Evolutionary conservation across 768 basidiomycete genomes (phyloP).

Genomic region (Hypholoma fasciculare): DNA sequence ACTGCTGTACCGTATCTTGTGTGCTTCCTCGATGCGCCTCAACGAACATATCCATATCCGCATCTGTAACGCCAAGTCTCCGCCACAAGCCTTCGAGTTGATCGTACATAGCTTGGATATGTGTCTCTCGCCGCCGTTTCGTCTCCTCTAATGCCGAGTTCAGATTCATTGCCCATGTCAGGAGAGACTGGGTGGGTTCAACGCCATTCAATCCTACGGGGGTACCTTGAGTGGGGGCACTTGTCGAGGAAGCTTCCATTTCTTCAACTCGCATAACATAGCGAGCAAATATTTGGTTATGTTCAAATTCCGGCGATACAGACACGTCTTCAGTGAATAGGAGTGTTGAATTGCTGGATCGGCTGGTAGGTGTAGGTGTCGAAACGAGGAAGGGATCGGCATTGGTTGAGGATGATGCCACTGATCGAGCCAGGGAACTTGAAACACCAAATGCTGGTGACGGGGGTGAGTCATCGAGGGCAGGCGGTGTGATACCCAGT

Average conservation of each 20-base stretch:
- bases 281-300: constrained; percentile 58
- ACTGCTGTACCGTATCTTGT: constrained; percentile 73
- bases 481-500: constrained; percentile 70
- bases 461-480: constrained; percentile 45
- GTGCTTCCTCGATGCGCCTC: constrained; percentile 84
- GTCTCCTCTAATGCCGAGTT: constrained; percentile 64
- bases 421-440: constrained; percentile 31
- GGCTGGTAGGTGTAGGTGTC: constrained; percentile 52
- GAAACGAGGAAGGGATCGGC: constrained; percentile 46
- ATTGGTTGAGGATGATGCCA: constrained; percentile 35
- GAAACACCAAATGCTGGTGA: constrained; percentile 23
- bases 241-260: constrained; percentile 41
- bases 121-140: constrained; percentile 73
- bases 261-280: constrained; percentile 68
- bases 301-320: constrained; percentile 40
- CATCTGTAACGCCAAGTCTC: constrained; percentile 76
- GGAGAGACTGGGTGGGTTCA: constrained; percentile 74
- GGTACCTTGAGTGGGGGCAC: constrained; percentile 36
- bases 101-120: constrained; percentile 94
- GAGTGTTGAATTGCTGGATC: constrained; percentile 34
- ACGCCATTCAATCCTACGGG: constrained; percentile 69
- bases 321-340: constrained; percentile 36
- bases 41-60: constrained; percentile 90
- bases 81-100: constrained; percentile 90
- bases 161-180: constrained; percentile 67